Evolutionary conservation across 129 eudicot genomes (phyloP).

Genomic region (Saussurea involucrata): DNA sequence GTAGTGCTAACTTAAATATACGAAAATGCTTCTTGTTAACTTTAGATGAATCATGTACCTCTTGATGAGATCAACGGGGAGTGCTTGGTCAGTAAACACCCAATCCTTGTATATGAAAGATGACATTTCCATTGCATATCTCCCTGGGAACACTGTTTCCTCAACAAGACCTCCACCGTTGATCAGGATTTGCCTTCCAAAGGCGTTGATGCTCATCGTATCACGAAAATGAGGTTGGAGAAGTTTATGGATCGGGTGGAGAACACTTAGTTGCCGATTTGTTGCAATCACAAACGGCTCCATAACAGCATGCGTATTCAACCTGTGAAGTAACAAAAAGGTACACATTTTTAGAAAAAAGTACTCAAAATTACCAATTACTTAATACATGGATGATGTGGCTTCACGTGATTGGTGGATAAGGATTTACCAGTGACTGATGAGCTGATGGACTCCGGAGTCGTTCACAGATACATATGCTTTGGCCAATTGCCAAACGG

Average conservation of each 20-base stretch:
- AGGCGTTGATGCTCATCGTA: conserved; percentile 37
- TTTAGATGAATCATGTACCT: conserved; percentile 24
- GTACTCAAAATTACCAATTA: background rate
- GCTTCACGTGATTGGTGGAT: background rate
- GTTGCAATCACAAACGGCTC: conserved; percentile 46
- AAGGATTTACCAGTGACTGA: conserved; percentile 45
- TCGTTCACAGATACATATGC: conserved; percentile 54
- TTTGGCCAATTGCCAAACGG: conserved; percentile 62
- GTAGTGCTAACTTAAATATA: background rate
- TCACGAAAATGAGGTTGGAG: conserved; percentile 44
- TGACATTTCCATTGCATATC: conserved; percentile 36
- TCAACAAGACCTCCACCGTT: conserved; percentile 44
- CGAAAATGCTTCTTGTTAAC: background rate
- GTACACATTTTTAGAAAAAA: background rate
- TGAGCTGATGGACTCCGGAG: conserved; percentile 55
- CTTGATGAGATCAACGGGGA: conserved; percentile 45
- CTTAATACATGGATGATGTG: background rate
- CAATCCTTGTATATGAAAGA: conserved; percentile 24
- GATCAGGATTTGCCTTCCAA: conserved; percentile 27
- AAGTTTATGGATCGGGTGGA: conserved; percentile 44
- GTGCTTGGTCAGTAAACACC: conserved; percentile 36
- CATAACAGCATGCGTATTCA: conserved; percentile 12
- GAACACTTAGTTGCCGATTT: conserved; percentile 40
- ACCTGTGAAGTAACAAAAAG: conserved; percentile 19
- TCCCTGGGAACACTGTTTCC: conserved; percentile 26